A percentile compares a stretch with the other conserved stretches of the same genome.
Evolutionary conservation across 2,329 filamentous ascomycete species (phyloP).

Genomic region (Coniella lustricola): DNA sequence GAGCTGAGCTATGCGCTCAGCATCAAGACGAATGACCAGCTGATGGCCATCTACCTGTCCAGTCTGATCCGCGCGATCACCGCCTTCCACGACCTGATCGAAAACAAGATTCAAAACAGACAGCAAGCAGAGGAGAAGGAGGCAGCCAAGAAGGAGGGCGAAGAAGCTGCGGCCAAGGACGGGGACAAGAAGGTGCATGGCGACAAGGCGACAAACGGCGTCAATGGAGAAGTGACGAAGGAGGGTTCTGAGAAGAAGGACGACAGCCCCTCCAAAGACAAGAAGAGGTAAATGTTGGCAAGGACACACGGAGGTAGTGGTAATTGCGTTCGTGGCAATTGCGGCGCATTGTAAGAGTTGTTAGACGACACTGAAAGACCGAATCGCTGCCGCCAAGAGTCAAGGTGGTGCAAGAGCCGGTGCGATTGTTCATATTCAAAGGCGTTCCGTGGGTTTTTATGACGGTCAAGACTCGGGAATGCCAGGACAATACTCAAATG

Average conservation of each 20-base stretch:
- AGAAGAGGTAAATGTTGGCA: slow-evolving; percentile 10
- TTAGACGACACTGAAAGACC: slow-evolving; percentile 18
- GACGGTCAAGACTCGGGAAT: slow-evolving; percentile 9
- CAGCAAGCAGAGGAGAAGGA: slow-evolving; percentile 97
- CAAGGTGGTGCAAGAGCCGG: neutral
- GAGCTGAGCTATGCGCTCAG: slow-evolving; percentile 96
- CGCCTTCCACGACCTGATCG: slow-evolving; percentile 96
- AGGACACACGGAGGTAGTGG: neutral
- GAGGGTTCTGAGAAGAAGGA: slow-evolving; percentile 34
- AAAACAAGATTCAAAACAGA: slow-evolving; percentile 99
- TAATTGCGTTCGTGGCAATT: neutral
- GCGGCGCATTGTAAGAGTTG: slow-evolving; percentile 20
- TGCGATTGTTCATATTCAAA: slow-evolving; percentile 22
- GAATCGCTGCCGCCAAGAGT: slow-evolving; percentile 3
- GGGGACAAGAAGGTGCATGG: slow-evolving; percentile 49
- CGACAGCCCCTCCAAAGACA: slow-evolving; percentile 25
- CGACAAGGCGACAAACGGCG: slow-evolving; percentile 31
- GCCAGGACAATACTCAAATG: slow-evolving; percentile 8
- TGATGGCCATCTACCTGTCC: slow-evolving; percentile 97
- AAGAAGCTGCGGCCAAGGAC: slow-evolving; percentile 54
- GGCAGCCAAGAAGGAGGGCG: slow-evolving; percentile 66
- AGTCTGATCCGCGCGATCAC: slow-evolving; percentile 96
- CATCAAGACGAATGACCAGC: slow-evolving; percentile 97
- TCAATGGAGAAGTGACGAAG: slow-evolving; percentile 41
- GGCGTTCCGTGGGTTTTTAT: slow-evolving; percentile 11